Percentiles rank a stretch among this genome's conserved stretches.
Evolutionary conservation across 495 filamentous ascomycete genomes (phyloP).

Genomic region (Talaromyces stipitatus): DNA sequence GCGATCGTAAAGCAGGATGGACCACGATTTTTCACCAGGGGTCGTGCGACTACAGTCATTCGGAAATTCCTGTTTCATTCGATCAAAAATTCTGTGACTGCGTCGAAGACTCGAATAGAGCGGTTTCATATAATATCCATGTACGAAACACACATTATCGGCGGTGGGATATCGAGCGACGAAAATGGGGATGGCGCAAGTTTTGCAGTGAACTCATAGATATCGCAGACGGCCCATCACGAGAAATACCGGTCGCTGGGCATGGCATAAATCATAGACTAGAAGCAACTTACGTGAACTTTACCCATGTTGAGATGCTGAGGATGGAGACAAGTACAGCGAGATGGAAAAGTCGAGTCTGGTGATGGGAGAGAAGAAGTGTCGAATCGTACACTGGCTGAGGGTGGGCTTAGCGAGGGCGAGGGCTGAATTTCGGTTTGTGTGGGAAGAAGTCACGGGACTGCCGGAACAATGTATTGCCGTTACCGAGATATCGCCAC

Average conservation of each 20-base stretch:
- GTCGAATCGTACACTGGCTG: not conserved
- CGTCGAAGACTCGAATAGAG: not conserved
- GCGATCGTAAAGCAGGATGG: not conserved
- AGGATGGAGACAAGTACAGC: constrained; percentile 14
- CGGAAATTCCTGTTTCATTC: not conserved
- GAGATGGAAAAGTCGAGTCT: constrained; percentile 12
- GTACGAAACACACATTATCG: not conserved
- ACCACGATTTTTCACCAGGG: not conserved
- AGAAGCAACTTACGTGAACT: constrained; percentile 15
- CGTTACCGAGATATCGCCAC: not conserved
- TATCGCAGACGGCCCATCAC: not conserved
- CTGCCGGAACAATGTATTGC: not conserved
- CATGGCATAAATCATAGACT: not conserved
- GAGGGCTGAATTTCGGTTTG: constrained; percentile 6
- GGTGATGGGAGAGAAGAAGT: not conserved
- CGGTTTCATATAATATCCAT: not conserved
- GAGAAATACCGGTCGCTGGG: not conserved
- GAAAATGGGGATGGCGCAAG: not conserved
- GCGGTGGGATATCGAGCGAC: not conserved
- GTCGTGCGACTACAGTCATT: not conserved
- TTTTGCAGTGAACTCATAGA: not conserved
- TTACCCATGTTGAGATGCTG: constrained; percentile 23
- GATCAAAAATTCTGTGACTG: not conserved
- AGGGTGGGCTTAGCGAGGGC: not conserved
- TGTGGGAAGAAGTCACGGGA: constrained; percentile 3